A percentile compares a stretch with the other conserved stretches of the same genome.
Conservation (phyloP, 345 rosid species). For the Brassica cretica region DNA sequence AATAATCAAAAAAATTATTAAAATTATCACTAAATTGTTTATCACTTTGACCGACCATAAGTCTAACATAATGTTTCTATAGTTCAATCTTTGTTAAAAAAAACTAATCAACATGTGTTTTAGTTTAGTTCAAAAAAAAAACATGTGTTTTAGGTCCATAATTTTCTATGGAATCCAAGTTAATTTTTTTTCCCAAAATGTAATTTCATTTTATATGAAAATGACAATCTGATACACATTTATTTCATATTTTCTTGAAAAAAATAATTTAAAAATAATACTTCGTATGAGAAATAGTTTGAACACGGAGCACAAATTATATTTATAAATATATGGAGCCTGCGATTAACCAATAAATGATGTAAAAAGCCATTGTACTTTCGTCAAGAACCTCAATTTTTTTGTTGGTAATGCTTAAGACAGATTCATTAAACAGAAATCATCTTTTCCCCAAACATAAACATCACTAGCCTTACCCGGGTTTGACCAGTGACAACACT, state of each 20-base stretch:
- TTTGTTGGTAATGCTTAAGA: not conserved
- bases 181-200: not conserved
- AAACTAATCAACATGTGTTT: not conserved
- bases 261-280: no score
- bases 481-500: not conserved
- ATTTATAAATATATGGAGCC: not conserved
- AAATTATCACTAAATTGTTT: not conserved
- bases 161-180: not conserved
- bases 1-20: not conserved
- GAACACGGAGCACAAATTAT: not conserved
- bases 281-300: not conserved
- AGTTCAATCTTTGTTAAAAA: not conserved
- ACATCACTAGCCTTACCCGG: not conserved
- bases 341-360: not conserved
- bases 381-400: not conserved
- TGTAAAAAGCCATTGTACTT: not conserved
- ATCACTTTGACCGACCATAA: not conserved
- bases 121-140: no score
- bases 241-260: not conserved
- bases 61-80: not conserved
- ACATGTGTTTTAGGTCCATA: not conserved
- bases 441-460: not conserved
- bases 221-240: not conserved
- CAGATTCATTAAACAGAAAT: not conserved
- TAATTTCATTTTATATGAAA: not conserved